These are phyloP conservation scores for Saururus chinensis DNA, from an alignment of 164 flowering plant species.

Conservation along the genomic window DNA sequence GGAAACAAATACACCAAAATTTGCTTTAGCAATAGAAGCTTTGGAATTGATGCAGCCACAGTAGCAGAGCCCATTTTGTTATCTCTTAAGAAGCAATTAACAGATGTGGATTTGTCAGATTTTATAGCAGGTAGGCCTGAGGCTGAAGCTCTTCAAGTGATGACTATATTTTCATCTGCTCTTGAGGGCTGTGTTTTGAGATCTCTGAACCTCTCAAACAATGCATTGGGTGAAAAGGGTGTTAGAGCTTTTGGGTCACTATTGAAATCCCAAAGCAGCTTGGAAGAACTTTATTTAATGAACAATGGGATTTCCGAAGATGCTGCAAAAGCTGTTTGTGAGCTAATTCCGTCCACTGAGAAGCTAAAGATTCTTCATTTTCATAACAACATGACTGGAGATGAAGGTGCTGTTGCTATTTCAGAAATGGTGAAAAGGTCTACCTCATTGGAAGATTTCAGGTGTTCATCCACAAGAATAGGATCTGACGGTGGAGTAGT, in stretches of 20 bases:
- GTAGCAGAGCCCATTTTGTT: slow-evolving; percentile 67
- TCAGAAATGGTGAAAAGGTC: slow-evolving; percentile 61
- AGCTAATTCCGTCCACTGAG: slow-evolving; percentile 77
- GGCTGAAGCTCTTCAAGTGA: slow-evolving; percentile 81
- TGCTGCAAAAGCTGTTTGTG: slow-evolving; percentile 82
- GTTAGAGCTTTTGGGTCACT: slow-evolving; percentile 78
- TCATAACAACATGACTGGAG: slow-evolving; percentile 94
- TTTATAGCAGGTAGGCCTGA: slow-evolving; percentile 85
- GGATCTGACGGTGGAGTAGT: slow-evolving; percentile 75
- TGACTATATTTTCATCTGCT: slow-evolving; percentile 59
- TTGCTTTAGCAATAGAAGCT: slow-evolving; percentile 92
- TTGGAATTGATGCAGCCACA: slow-evolving; percentile 66
- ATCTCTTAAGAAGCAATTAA: slow-evolving; percentile 57
- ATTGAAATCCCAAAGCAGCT: slow-evolving; percentile 53
- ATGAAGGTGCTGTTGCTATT: slow-evolving; percentile 79
- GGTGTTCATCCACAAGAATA: slow-evolving; percentile 93
- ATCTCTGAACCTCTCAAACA: slow-evolving; percentile 67
- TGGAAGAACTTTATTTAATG: slow-evolving; percentile 89
- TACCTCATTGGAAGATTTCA: slow-evolving; percentile 67
- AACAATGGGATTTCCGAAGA: slow-evolving; percentile 93
- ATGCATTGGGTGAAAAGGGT: slow-evolving; percentile 95
- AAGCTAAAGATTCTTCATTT: slow-evolving; percentile 72
- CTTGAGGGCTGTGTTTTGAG: slow-evolving; percentile 59
- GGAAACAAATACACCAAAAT: slow-evolving; percentile 61
- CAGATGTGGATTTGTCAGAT: slow-evolving; percentile 84